Base-by-base conservation (phyloP, 768 basidiomycete genomes). In the Macrolepiota dolichaula region DNA sequence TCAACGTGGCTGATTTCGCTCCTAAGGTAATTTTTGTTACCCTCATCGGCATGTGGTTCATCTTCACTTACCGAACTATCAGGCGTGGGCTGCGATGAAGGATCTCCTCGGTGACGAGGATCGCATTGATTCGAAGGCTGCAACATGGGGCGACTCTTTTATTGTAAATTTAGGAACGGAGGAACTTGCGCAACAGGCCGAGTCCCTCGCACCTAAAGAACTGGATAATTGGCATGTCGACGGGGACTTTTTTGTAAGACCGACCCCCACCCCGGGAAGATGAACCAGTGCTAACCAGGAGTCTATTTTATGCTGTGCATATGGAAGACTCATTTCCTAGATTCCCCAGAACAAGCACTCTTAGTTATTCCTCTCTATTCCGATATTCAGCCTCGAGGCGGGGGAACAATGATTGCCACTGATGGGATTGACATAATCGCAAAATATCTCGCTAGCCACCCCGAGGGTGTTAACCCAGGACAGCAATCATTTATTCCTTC, bases 171-270 rank as follows among this genome's bases (percentile, higher is more conserved):
- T 88, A 19, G 85, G 85, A 22, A 77, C 73, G 13, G 75, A 79
- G 6, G 77, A 79, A 46, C 70, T 77, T 38, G 77, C 75, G 60
- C 69, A 69, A 27, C 62, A 64, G 9, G 67, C 65, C 38, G 67
- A 72, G 46, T 55, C 46, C 15, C 65, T 79, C 15, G 65, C 70
- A 35, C 81, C 82, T 4, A 68, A 71, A 57, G 77, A 82, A 52
- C 71, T 88, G 57, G 78, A 80, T 58, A 85, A 86, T 63, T 88
- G 86, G 85, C 86, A 87, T 68, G 81, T 84, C 47, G 82, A 84
- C 65, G 84, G 82, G 17, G 82, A 84, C 64, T 85, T 83, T 67
- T 85, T 84, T 69, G 77, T 79, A 65, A 62, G 77, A 17, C 22
- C 64, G 10, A 6, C 62, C 24, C 22, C 10, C 25, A 24, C 10